Conservation (phyloP, 2,329 filamentous ascomycete genomes). For the Beauveria brongniartii region DNA sequence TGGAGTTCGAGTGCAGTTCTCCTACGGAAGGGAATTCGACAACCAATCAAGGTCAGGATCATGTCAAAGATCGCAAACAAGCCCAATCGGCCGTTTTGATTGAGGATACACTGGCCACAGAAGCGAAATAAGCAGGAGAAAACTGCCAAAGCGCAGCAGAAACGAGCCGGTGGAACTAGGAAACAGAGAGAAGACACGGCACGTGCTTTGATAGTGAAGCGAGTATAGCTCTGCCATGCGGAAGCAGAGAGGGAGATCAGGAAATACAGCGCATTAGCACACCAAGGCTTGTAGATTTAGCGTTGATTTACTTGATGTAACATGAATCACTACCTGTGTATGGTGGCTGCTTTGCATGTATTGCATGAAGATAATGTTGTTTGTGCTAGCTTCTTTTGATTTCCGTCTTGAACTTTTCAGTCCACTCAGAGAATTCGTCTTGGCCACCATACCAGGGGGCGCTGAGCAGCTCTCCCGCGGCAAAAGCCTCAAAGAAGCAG, state of each 20-base stretch:
- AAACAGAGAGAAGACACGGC: too few species aligned
- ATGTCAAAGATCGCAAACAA: neutral
- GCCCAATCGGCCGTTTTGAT: neutral
- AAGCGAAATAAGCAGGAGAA: neutral
- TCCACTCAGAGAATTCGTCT: conserved; percentile 77
- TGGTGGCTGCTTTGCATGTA: neutral
- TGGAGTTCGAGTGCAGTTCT: neutral
- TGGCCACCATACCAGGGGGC: conserved; percentile 54
- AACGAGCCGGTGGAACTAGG: too few species aligned
- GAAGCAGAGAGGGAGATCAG: neutral
- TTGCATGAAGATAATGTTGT: neutral
- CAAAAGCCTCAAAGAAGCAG: conserved; percentile 53
- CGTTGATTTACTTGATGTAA: neutral
- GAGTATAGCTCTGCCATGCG: neutral
- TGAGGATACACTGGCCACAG: neutral
- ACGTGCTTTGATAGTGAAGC: neutral
- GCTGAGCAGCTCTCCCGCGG: conserved; percentile 45
- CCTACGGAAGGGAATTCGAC: neutral
- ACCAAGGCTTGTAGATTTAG: neutral
- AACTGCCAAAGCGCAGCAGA: neutral
- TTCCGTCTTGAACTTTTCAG: conserved; percentile 45
- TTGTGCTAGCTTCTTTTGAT: conserved; percentile 33
- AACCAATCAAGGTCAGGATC: neutral
- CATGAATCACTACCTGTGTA: neutral
- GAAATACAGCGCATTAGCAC: neutral